These are phyloP conservation scores for Fusarium sp. DNA, from an alignment of 2,329 filamentous ascomycete genomes.

Conservation along the genomic window DNA sequence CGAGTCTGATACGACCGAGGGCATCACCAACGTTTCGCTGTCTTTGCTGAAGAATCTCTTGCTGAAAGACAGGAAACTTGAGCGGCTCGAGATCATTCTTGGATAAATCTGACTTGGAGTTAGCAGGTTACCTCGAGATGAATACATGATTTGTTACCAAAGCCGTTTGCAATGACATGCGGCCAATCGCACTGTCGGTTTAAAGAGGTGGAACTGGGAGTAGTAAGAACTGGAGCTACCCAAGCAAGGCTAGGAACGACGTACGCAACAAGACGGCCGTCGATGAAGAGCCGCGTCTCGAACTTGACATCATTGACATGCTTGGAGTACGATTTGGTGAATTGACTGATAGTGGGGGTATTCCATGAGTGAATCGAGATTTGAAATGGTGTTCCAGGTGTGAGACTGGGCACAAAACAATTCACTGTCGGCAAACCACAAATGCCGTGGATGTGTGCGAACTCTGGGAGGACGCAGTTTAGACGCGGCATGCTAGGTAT, in stretches of 20 bases:
- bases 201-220: constrained; percentile 65
- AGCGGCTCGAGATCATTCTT: constrained; percentile 71
- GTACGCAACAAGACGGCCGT: constrained; percentile 73
- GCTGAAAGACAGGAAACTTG: constrained; percentile 78
- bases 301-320: constrained; percentile 68
- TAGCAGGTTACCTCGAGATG: neutral
- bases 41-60: constrained; percentile 74
- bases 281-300: constrained; percentile 75
- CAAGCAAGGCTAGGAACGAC: neutral
- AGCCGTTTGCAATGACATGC: constrained; percentile 59
- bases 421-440: constrained; percentile 73
- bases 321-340: constrained; percentile 67
- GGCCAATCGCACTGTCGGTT: constrained; percentile 64
- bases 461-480: constrained; percentile 54
- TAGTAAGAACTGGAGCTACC: neutral
- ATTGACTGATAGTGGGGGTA: constrained; percentile 68
- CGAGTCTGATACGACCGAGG: constrained; percentile 79
- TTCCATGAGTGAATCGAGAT: constrained; percentile 83
- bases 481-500: neutral
- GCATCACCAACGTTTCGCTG: constrained; percentile 80
- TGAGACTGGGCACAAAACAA: constrained; percentile 76
- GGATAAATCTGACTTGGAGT: constrained; percentile 56
- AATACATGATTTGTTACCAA: constrained; percentile 46
- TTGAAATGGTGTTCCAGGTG: constrained; percentile 69
- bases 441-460: constrained; percentile 61